phyloP scores from a whole-genome alignment of 1,284 basidiomycete species.

The Moniliophthora roreri region DNA sequence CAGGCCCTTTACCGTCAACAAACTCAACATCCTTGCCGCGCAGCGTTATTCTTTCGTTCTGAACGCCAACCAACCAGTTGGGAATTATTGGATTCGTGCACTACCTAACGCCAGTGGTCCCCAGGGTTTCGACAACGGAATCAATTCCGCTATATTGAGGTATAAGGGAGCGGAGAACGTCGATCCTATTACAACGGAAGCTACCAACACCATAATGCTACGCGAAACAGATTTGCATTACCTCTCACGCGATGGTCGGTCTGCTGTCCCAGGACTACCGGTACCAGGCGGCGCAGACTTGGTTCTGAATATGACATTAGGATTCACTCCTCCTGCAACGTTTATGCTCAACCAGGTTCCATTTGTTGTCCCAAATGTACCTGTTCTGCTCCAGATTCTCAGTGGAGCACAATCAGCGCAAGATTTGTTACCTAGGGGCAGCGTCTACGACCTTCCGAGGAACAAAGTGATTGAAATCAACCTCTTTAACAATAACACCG shows the following conservation, averaged over 20 bases:
- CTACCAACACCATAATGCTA: constrained; percentile 13
- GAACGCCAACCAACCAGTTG: no score
- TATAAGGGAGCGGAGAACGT: constrained; percentile 1
- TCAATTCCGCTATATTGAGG: constrained; percentile 1
- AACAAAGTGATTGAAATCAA: constrained; percentile 49
- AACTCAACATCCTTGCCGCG: constrained; percentile 33
- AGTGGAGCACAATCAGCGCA: constrained; percentile 42
- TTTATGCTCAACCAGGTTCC: constrained; percentile 35
- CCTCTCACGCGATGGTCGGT: constrained; percentile 23
- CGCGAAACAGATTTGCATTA: constrained; percentile 32
- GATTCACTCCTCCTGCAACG: constrained; percentile 11
- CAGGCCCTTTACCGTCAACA: constrained; percentile 30
- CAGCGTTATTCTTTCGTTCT: constrained; percentile 37
- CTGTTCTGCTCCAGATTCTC: no score
- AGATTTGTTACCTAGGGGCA: constrained; percentile 43
- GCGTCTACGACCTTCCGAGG: constrained; percentile 42
- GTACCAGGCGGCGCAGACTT: constrained; percentile 36
- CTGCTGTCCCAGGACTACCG: constrained; percentile 32
- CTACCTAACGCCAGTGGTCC: constrained; percentile 8
- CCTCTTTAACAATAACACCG: constrained; percentile 32
- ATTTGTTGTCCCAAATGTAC: constrained; percentile 38
- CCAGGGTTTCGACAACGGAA: background rate
- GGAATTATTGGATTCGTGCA: constrained; percentile 18
- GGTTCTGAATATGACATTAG: constrained; percentile 29
- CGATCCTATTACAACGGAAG: constrained; percentile 6